phyloP scores from a whole-genome alignment of 352 stramenopile species.

The Blastocystis hominis region DNA sequence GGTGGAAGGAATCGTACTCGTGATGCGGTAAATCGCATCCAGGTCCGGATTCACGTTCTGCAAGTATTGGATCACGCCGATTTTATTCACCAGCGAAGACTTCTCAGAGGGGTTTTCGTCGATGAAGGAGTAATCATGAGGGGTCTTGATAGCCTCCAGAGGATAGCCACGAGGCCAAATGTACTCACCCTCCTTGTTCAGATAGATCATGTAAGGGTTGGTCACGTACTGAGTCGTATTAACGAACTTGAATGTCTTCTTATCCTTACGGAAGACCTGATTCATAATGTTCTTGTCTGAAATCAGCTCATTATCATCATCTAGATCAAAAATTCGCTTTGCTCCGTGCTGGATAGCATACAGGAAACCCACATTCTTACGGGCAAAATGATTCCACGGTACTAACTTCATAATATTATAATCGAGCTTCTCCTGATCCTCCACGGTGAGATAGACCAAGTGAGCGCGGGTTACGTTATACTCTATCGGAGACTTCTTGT shows the following conservation, averaged over 20 bases:
- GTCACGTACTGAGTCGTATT: conserved; percentile 39
- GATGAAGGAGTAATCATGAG: conserved; percentile 12
- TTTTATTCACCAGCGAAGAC: background rate
- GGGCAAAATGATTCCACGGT: conserved; percentile 54
- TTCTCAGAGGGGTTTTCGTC: background rate
- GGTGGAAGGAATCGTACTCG: conserved; percentile 8
- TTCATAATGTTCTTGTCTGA: conserved; percentile 4
- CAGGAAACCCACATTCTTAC: conserved; percentile 55
- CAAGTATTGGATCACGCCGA: conserved; percentile 55
- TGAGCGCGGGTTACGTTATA: conserved; percentile 14
- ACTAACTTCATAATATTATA: conserved; percentile 42
- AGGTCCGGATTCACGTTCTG: conserved; percentile 54
- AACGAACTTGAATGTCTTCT: conserved; percentile 28
- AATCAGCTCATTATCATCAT: conserved; percentile 59
- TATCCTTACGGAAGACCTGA: conserved; percentile 1
- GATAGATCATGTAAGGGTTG: conserved; percentile 53
- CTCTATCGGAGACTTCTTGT: conserved; percentile 44
- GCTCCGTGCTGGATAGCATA: conserved; percentile 47
- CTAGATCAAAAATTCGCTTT: conserved; percentile 50
- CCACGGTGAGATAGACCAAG: conserved; percentile 38
- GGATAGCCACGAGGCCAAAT: conserved; percentile 57
- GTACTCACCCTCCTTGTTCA: conserved; percentile 1
- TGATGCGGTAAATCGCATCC: conserved; percentile 56
- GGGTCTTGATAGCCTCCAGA: conserved; percentile 48
- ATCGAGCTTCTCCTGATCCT: conserved; percentile 26